Conservation (phyloP, 345 rosid species). For the Raphanus raphanistrum region DNA sequence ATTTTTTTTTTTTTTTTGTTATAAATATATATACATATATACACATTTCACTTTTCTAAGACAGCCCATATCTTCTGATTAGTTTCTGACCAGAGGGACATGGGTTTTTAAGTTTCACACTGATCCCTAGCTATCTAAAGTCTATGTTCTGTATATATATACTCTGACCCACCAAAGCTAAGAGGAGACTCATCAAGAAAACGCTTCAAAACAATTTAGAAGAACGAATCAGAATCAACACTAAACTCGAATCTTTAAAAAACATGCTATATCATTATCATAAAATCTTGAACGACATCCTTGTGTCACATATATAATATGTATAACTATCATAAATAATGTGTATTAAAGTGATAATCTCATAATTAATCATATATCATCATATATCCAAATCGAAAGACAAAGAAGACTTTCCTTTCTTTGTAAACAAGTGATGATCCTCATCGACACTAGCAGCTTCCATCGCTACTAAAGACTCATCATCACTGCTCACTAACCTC, state of each 20-base stretch:
- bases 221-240: too few species aligned
- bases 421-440: constrained; percentile 33
- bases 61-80: constrained; percentile 31
- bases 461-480: constrained; percentile 34
- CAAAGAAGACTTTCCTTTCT: constrained; percentile 66
- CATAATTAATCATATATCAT: background rate
- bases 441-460: constrained; percentile 28
- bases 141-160: constrained; percentile 14
- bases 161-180: constrained; percentile 20
- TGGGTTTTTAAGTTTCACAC: constrained; percentile 31
- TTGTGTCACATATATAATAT: constrained; percentile 23
- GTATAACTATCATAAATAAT: constrained; percentile 23
- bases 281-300: constrained; percentile 20
- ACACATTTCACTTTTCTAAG: constrained; percentile 28
- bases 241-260: too few species aligned
- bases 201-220: background rate
- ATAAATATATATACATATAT: background rate
- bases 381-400: constrained; percentile 61
- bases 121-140: constrained; percentile 30
- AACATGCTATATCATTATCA: background rate
- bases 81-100: constrained; percentile 32
- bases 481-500: constrained; percentile 38
- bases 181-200: constrained; percentile 5
- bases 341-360: constrained; percentile 17
- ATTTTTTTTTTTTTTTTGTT: too few species aligned